Percentiles rank a stretch among this genome's conserved stretches.
Evolutionary conservation across 2,329 filamentous ascomycete genomes (phyloP).

Genomic region (Colletotrichum nymphaeae): DNA sequence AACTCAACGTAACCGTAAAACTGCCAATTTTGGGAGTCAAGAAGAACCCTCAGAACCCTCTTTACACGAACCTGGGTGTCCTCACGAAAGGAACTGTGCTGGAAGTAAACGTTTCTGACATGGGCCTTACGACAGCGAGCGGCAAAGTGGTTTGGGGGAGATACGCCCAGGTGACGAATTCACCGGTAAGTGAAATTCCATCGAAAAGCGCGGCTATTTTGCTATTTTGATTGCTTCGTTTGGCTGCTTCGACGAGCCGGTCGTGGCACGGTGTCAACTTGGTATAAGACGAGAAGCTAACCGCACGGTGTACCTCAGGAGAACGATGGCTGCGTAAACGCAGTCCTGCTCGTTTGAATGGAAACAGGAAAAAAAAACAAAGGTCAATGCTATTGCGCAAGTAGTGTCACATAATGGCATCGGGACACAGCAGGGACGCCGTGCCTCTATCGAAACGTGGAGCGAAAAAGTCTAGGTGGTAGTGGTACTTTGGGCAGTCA

Average conservation of each 20-base stretch:
- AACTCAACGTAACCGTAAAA: slow-evolving; percentile 88
- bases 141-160: slow-evolving; percentile 96
- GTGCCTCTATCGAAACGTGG: neutral
- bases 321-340: slow-evolving; percentile 59
- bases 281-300: slow-evolving; percentile 45
- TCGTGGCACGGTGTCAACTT: no score
- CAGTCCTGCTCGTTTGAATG: slow-evolving; percentile 33
- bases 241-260: no score
- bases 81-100: slow-evolving; percentile 46
- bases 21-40: slow-evolving; percentile 77
- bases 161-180: slow-evolving; percentile 75
- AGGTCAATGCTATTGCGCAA: neutral
- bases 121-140: slow-evolving; percentile 89
- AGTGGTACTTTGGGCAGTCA: neutral
- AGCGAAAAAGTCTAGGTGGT: neutral
- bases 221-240: no score
- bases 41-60: slow-evolving; percentile 80
- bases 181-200: slow-evolving; percentile 4
- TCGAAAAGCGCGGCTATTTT: no score
- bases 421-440: neutral
- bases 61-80: slow-evolving; percentile 94
- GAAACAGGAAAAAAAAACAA: neutral
- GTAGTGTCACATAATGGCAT: neutral
- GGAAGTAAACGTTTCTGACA: slow-evolving; percentile 93
- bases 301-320: slow-evolving; percentile 48